Base-by-base conservation (phyloP, 495 filamentous ascomycete genomes). In the Penicillium macrosclerotiorum region DNA sequence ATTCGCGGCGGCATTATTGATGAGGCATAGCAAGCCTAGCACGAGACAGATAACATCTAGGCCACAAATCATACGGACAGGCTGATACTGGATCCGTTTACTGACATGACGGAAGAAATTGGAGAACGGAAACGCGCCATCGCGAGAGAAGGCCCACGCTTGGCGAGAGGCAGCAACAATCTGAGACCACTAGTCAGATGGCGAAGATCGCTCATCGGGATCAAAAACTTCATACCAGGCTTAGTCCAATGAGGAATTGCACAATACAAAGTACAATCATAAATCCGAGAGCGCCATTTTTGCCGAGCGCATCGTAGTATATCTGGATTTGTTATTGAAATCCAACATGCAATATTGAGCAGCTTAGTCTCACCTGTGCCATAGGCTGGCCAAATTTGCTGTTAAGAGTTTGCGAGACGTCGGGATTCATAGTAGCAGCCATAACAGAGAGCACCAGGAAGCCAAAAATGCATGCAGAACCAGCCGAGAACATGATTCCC, bases 121-220 rank as follows among this genome's bases (percentile, higher is more conserved):
- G 27, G 80, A 82, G 54, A 86, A 82, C 0, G 81, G 78, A 8
- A 81, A 73, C 3, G 77, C 78, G 8, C 79, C 78, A 42, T 83
- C 80, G 2, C 80, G 70, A 18, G 71, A 77, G 53, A 83, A 83
- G 5, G 79, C 79, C 79, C 80, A 83, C 36, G 67, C 65, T 52
- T 83, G 79, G 6, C 80, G 68, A 18, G 71, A 74, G 2, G 75
- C 68, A 22, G 81, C 81, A 24, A 85, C 72, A 13, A 74, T 53
- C 68, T 71, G 25, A 0, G 5, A n/a, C n/a, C n/a, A n/a, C n/a
- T n/a, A n/a, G n/a, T n/a, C n/a, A n/a, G n/a, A n/a, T n/a, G n/a
- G n/a, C n/a, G n/a, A n/a, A n/a, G n/a, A n/a, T n/a, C n/a, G n/a
- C n/a, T n/a, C n/a, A n/a, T n/a, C n/a, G n/a, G n/a, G n/a, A n/a